Percentiles rank a stretch among this genome's conserved stretches.
These are phyloP conservation scores for Fusarium sacchari DNA, from an alignment of 2,329 filamentous ascomycete genomes.

Conservation along the genomic window DNA sequence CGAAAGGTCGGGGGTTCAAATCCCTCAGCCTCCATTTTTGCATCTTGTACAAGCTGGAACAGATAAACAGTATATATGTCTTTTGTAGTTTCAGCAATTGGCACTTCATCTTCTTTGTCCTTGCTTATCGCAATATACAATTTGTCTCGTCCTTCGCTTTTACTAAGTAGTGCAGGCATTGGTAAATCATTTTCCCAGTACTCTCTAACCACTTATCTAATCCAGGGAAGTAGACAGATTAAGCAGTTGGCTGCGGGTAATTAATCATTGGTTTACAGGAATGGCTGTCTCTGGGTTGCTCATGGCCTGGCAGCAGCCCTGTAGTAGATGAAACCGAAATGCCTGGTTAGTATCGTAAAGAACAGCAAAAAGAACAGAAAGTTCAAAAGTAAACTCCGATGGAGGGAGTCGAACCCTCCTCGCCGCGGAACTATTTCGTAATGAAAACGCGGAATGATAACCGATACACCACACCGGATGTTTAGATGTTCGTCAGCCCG, in stretches of 20 bases:
- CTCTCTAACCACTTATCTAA: too few species aligned
- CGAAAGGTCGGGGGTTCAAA: slow-evolving; percentile 20
- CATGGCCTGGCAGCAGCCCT: too few species aligned
- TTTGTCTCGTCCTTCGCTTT: background rate
- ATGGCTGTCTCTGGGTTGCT: too few species aligned
- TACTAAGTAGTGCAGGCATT: too few species aligned
- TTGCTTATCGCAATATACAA: accelerated
- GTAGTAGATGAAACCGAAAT: too few species aligned
- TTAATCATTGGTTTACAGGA: too few species aligned
- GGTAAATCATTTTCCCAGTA: too few species aligned
- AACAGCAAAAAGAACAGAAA: background rate
- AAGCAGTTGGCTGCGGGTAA: too few species aligned
- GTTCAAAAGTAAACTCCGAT: slow-evolving; percentile 6
- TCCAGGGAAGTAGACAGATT: too few species aligned
- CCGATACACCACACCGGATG: slow-evolving; percentile 26
- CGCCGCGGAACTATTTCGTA: background rate
- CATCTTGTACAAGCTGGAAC: accelerated
- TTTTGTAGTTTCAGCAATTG: accelerated
- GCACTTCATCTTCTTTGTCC: accelerated
- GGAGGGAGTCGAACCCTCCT: slow-evolving; percentile 25
- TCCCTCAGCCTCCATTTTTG: slow-evolving; percentile 20
- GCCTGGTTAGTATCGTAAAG: background rate
- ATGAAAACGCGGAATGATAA: slow-evolving; percentile 29
- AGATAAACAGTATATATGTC: accelerated
- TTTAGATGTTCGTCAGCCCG: background rate